phyloP scores from a whole-genome alignment of 1,284 basidiomycete species.

The Athelia sp. region DNA sequence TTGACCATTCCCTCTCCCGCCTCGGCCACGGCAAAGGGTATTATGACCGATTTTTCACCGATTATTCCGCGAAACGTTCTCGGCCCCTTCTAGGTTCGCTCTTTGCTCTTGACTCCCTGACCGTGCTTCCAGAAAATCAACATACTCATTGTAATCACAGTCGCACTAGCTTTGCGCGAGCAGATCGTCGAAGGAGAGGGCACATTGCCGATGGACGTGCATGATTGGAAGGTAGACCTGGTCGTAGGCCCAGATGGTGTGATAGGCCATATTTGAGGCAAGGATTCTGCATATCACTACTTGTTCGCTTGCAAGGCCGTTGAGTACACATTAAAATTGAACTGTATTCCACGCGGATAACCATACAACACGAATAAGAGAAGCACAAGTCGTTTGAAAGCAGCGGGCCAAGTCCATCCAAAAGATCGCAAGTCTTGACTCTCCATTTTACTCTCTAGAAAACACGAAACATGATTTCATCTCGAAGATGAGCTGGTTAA shows the following conservation, averaged over 20 bases:
- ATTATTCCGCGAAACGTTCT: constrained; percentile 38
- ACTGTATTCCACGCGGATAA: too few relatives aligned
- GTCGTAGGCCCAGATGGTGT: constrained; percentile 52
- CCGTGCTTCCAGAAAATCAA: constrained; percentile 2
- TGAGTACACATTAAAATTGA: too few relatives aligned
- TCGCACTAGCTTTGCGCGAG: constrained; percentile 60
- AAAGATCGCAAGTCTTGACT: too few relatives aligned
- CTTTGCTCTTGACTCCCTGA: constrained; percentile 3
- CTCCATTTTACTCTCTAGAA: too few relatives aligned
- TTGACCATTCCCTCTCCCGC: constrained; percentile 63
- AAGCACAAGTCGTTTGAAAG: too few relatives aligned
- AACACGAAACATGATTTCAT: too few relatives aligned
- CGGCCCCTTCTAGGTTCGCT: constrained; percentile 50
- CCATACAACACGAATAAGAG: too few relatives aligned
- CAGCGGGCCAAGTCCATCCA: too few relatives aligned
- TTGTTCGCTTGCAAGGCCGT: too few relatives aligned
- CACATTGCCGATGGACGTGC: constrained; percentile 49
- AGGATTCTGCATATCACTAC: too few relatives aligned
- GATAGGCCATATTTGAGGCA: neutral
- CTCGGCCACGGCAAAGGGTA: constrained; percentile 79
- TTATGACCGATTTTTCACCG: constrained; percentile 68
- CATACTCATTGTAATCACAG: constrained; percentile 28
- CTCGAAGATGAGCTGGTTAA: neutral
- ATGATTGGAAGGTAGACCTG: constrained; percentile 67
- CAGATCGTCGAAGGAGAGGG: constrained; percentile 52